Evolutionary conservation across 2,329 filamentous ascomycete species (phyloP).

Genomic region (Botrytis galanthina): DNA sequence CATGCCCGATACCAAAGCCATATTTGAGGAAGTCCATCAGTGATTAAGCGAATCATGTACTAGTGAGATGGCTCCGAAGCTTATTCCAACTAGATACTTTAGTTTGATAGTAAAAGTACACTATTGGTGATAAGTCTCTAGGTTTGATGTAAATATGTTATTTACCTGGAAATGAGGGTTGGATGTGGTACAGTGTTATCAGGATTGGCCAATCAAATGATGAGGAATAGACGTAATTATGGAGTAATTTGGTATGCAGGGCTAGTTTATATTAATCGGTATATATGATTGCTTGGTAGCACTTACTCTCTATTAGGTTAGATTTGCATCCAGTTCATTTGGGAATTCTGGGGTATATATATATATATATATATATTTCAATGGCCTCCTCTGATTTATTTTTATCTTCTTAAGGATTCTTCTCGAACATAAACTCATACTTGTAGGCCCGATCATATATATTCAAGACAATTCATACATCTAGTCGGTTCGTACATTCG

Average conservation of each 20-base stretch:
- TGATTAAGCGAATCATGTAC: background rate
- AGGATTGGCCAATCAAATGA: background rate
- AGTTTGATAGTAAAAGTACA: background rate
- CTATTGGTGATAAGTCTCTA: background rate
- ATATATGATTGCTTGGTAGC: background rate
- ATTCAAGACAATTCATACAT: background rate
- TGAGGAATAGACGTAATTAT: background rate
- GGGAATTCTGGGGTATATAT: background rate
- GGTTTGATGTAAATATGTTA: background rate
- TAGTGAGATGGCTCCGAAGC: background rate
- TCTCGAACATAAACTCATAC: background rate
- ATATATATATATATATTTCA: background rate
- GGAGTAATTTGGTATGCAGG: fast-evolving
- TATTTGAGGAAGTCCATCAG: background rate
- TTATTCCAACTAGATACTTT: background rate
- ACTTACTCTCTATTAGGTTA: background rate
- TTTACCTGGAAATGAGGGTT: background rate
- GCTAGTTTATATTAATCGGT: background rate
- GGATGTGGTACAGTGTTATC: background rate
- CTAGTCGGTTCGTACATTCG: background rate
- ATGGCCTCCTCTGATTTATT: background rate
- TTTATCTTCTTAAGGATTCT: background rate
- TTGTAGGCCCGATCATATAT: background rate
- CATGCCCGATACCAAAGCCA: background rate
- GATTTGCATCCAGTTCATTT: background rate